Base-by-base conservation (phyloP, 2,329 filamentous ascomycete species). In the Biscogniauxia marginata region DNA sequence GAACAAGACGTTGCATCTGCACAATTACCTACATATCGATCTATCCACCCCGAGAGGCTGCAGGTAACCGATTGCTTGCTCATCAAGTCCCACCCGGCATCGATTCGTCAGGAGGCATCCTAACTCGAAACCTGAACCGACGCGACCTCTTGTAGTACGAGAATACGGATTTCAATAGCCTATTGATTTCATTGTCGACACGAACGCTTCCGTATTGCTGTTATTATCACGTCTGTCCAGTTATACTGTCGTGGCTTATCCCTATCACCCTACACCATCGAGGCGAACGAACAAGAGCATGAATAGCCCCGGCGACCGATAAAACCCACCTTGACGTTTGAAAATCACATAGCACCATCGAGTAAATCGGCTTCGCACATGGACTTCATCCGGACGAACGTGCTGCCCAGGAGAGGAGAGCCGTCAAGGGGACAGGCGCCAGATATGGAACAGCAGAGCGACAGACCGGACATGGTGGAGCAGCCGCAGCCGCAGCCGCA, bases 301-400 rank as follows among this genome's bases (percentile, higher is more conserved):
- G 62, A 53, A 55, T 55, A 59, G 48, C 46, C 18, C 34, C 45
- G 54, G 53, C 55, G 34, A 46, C 55, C 62, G 56, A 54, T 63
- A 57, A 54, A 57, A 58, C 47, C 25, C 50, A 25, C 58, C 51
- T 53, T 50, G 23, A 51, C 49, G 30, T 46, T 52, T 53, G 55
- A 59, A 51, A 56, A 61, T 3, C 13, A 39, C 5, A 9, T 16
- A 39, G 7, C n/a, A 39, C 11, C 30, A 39, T 39, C 30, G 54
- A 46, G 30, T 53, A 22, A 24, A 34, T n/a, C 46, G 23, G 24
- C 19, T 22, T 21, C 49, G 52, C 44, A 46, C 13, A 69, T 69
- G 66, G 57, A 67, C 43, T 66, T 64, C 51, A 45, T 67, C 19
- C 62, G 65, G 46, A 46, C 58, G 22, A 66, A 58, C 52, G 43